These are phyloP conservation scores for Mucor piriformis DNA, from an alignment of 371 early-diverging fungal species.

Conservation along the genomic window DNA sequence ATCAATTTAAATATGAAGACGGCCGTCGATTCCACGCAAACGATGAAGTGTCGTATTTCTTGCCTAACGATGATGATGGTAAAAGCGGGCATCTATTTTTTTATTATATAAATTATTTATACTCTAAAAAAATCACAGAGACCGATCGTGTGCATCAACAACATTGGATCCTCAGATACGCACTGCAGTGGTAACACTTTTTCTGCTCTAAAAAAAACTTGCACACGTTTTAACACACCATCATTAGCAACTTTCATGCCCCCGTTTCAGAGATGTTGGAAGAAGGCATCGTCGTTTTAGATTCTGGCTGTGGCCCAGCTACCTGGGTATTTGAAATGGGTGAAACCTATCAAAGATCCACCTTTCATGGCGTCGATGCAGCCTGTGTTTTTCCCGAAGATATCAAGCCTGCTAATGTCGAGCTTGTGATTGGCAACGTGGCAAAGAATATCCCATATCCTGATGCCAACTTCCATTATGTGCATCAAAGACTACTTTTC, in stretches of 20 bases:
- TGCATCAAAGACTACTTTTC: conserved; percentile 22
- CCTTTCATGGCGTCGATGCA: conserved; percentile 47
- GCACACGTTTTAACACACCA: neutral
- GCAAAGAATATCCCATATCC: conserved; percentile 22
- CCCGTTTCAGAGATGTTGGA: conserved; percentile 17
- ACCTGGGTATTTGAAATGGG: conserved; percentile 45
- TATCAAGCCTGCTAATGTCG: conserved; percentile 23
- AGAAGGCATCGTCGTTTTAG: conserved; percentile 21
- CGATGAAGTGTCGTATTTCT: conserved; percentile 45
- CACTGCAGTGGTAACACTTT: conserved; percentile 21
- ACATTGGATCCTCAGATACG: conserved; percentile 28
- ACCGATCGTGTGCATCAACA: conserved; percentile 28
- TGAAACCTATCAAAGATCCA: conserved; percentile 37
- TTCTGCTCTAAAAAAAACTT: neutral
- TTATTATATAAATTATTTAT: neutral
- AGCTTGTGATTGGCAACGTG: conserved; percentile 22
- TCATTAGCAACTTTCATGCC: conserved; percentile 25
- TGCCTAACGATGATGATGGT: conserved; percentile 58
- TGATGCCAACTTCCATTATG: conserved; percentile 29
- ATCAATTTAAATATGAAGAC: conserved; percentile 34
- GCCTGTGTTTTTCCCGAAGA: conserved; percentile 16
- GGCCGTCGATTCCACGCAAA: conserved; percentile 53
- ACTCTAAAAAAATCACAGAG: conserved; percentile 4
- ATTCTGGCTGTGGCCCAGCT: conserved; percentile 29
- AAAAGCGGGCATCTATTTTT: neutral